Base-by-base conservation (phyloP, 169 alveolate genomes). In the Eimeria sp. region DNA sequence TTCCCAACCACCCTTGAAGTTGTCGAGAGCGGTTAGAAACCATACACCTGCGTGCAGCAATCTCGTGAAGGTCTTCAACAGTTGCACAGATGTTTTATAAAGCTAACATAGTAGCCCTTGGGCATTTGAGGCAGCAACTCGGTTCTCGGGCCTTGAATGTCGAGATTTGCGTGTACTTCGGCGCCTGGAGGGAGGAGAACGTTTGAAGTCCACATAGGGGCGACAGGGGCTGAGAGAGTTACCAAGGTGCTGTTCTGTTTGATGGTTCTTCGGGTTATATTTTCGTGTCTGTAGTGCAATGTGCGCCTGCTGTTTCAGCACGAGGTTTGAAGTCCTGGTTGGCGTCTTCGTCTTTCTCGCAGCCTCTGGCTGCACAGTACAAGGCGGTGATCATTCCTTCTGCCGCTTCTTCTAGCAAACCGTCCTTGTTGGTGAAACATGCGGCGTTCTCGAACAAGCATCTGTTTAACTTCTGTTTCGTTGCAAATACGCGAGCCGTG, bases 341-440 rank as follows among this genome's bases (percentile, higher is more conserved):
- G 30, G 63, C 92, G 40, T 84, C 95, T 30, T 73, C 95, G 58
- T 25, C 95, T 25, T 45, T 84, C 22, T 54, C 65, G 27, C 94
- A 73, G 54, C 76, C 88, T 2, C 76, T 89, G 25, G 83, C 95
- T 73, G 87, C 88, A 3, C 95, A 80, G 82, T 90, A 90, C 80
- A 90, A 90, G 45, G 89, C 73, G 11, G 89, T 90, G 90, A 49
- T 90, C n/a, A n/a, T 90, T 34, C 95, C 95, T 25, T 54, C 95
- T 51, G 89, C 78, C 11, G 76, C 63, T 34, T 90, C 90, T 34
- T 61, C 95, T 30, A 61, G 80, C 72, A 27, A 16, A 54, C 95
- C 95, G 7, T 57, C 95, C 43, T 70, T 90, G 25, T 76, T 76
- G 10, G 89, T 90, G 65, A 73, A 75, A 70, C 90, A 73, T 47